Evolutionary conservation across 2,329 filamentous ascomycete genomes (phyloP).

Genomic region (Clarireedia homoeocarpa): DNA sequence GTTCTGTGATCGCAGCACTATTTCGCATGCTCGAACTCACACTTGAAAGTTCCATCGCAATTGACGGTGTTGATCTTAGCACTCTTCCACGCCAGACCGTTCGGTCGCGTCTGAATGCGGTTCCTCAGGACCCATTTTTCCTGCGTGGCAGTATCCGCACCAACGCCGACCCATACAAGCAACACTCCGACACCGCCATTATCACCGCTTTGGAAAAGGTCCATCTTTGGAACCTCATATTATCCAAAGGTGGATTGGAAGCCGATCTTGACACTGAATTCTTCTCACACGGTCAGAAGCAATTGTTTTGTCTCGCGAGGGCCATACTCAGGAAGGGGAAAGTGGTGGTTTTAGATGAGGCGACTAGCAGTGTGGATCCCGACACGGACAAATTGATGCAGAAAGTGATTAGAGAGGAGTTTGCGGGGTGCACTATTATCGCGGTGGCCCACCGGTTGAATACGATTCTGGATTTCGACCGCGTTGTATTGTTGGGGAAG

Average conservation of each 20-base stretch:
- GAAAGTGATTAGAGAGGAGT: constrained; percentile 43
- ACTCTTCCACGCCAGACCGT: constrained; percentile 36
- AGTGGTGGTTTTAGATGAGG: constrained; percentile 36
- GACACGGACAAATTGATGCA: constrained; percentile 50
- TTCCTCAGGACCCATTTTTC: constrained; percentile 44
- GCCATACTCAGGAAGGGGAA: constrained; percentile 34
- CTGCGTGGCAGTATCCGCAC: constrained; percentile 39
- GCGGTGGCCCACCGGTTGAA: constrained; percentile 32
- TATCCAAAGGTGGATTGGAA: constrained; percentile 18
- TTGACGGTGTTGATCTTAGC: constrained; percentile 42
- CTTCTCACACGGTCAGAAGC: constrained; percentile 50
- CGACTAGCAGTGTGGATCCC: constrained; percentile 45
- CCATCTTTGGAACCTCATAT: constrained; percentile 23
- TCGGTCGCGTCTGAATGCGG: constrained; percentile 34
- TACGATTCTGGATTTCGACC: constrained; percentile 39
- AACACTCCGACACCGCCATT: constrained; percentile 34
- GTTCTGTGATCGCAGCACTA: constrained; percentile 38
- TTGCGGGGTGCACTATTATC: constrained; percentile 46
- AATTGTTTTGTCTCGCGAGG: constrained; percentile 42
- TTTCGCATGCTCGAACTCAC: constrained; percentile 41
- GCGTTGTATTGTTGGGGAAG: constrained; percentile 4
- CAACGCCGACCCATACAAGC: constrained; percentile 39
- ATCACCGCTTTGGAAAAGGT: constrained; percentile 38
- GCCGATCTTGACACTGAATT: constrained; percentile 46
- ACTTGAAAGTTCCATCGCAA: constrained; percentile 32